These are phyloP conservation scores for Yamadazyma spencermartinsiae DNA, from an alignment of 1,139 yeast genomes.

Conservation along the genomic window DNA sequence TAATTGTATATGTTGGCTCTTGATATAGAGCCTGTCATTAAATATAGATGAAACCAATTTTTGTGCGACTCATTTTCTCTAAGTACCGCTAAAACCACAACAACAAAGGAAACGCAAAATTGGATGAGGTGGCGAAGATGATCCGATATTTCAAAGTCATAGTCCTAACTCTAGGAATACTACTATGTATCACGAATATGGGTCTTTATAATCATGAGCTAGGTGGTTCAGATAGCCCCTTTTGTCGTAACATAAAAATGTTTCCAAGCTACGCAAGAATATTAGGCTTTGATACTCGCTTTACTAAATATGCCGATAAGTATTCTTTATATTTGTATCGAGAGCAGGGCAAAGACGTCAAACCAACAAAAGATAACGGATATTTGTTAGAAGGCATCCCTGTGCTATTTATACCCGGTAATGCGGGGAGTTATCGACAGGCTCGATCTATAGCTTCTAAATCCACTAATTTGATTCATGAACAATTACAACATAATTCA, in stretches of 20 bases:
- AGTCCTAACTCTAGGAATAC: slow-evolving; percentile 10
- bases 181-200: slow-evolving; percentile 12
- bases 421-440: slow-evolving; percentile 93
- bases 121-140: not conserved
- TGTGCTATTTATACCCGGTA: slow-evolving; percentile 91
- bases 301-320: slow-evolving; percentile 73
- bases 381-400: slow-evolving; percentile 71
- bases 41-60: not conserved
- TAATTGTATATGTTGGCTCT: not conserved
- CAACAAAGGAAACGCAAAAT: not conserved
- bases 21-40: too few species aligned
- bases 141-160: not conserved
- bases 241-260: slow-evolving; percentile 67
- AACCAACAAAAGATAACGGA: slow-evolving; percentile 42
- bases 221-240: slow-evolving; percentile 35
- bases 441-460: slow-evolving; percentile 90
- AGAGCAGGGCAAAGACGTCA: slow-evolving; percentile 69
- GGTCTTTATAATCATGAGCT: slow-evolving; percentile 21
- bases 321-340: slow-evolving; percentile 80
- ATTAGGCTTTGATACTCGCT: slow-evolving; percentile 66
- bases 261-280: slow-evolving; percentile 76
- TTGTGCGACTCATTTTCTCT: not conserved
- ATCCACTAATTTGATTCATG: slow-evolving; percentile 50
- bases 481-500: slow-evolving; percentile 22
- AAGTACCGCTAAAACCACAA: not conserved